Percentiles rank a stretch among this genome's conserved stretches.
Conservation (phyloP, 257 asterid genomes). For the Plantago ovata region DNA sequence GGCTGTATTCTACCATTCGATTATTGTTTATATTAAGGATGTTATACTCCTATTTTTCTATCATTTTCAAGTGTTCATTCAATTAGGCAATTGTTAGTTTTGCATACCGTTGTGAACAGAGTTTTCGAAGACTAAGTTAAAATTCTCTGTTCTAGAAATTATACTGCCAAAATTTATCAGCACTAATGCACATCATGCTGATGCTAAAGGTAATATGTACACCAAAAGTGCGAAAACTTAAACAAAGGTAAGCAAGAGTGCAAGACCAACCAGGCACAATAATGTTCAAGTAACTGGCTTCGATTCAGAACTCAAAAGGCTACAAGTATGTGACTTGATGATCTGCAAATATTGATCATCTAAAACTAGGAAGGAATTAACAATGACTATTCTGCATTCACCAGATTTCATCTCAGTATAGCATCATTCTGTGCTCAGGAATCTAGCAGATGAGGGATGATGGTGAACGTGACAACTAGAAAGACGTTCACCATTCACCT, state of each 20-base stretch:
- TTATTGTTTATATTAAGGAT: constrained; percentile 15
- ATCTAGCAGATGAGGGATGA: not conserved
- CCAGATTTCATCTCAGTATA: too few relatives aligned
- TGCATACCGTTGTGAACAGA: too few relatives aligned
- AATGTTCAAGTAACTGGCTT: not conserved
- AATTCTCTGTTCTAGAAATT: too few relatives aligned
- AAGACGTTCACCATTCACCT: constrained; percentile 6
- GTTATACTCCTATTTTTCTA: constrained; percentile 1
- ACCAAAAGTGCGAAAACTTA: not conserved
- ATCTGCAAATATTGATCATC: not conserved
- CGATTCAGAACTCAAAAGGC: not conserved
- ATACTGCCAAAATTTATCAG: too few relatives aligned
- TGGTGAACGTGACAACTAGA: not conserved
- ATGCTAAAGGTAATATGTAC: too few relatives aligned
- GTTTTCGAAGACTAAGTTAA: too few relatives aligned
- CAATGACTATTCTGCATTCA: not conserved
- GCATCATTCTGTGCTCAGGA: not conserved
- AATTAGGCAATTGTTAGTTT: too few relatives aligned
- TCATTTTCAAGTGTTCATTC: not conserved
- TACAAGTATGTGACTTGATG: not conserved
- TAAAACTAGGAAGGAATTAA: not conserved
- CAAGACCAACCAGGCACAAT: not conserved
- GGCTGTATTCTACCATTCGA: constrained; percentile 5
- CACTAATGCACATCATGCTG: too few relatives aligned
- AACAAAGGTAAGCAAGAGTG: not conserved